Evolutionary conservation across 2,329 filamentous ascomycete species (phyloP).

Genomic region (Fusarium anthophilum): DNA sequence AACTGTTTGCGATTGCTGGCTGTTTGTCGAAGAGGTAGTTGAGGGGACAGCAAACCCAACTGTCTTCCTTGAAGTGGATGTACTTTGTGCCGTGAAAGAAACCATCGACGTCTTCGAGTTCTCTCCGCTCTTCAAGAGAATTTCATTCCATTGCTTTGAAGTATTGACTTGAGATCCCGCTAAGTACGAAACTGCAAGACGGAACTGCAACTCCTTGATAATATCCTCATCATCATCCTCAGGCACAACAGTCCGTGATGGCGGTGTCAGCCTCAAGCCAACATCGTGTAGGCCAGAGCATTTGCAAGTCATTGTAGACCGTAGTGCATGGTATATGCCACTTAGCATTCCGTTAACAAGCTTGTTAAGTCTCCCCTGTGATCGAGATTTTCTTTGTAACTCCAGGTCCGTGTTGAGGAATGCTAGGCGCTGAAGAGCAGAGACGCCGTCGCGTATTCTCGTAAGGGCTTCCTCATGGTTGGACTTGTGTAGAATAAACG

Average conservation of each 20-base stretch:
- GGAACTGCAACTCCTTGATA: background rate
- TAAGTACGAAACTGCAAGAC: background rate
- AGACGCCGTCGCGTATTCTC: background rate
- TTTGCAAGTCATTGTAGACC: background rate
- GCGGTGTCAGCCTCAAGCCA: background rate
- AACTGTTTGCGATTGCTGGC: background rate
- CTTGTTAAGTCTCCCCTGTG: background rate
- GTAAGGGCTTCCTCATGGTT: background rate
- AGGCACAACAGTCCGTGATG: background rate
- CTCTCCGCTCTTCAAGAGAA: background rate
- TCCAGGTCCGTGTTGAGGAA: background rate
- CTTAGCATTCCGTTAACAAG: background rate
- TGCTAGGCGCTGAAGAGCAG: background rate
- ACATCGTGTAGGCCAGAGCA: background rate
- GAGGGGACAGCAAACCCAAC: background rate
- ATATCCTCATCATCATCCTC: background rate
- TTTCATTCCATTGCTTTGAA: background rate
- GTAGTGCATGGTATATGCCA: background rate
- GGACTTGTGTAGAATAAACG: background rate
- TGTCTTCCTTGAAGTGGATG: background rate
- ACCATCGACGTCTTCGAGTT: fast-evolving
- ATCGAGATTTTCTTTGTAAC: background rate
- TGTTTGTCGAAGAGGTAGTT: background rate
- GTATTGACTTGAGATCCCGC: fast-evolving
- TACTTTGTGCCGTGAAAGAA: fast-evolving